These are phyloP conservation scores for Saussurea involucrata DNA, from an alignment of 129 eudicot genomes.

Conservation along the genomic window DNA sequence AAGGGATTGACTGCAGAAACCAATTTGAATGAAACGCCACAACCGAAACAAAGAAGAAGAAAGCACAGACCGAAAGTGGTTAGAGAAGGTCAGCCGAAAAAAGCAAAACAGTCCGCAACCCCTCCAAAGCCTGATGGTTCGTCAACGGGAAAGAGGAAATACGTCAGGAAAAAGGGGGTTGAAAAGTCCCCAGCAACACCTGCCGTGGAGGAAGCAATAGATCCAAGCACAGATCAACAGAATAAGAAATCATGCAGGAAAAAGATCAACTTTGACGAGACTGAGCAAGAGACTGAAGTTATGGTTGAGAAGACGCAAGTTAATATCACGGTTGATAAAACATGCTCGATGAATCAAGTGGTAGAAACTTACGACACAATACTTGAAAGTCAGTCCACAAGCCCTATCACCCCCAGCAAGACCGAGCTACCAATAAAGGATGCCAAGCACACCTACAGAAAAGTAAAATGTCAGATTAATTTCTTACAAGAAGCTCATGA, in stretches of 20 bases:
- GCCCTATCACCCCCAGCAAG: conserved; percentile 28
- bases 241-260: conserved; percentile 51
- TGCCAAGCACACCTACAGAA: conserved; percentile 26
- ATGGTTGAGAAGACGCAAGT: conserved; percentile 15
- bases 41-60: conserved; percentile 64
- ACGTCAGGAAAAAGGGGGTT: conserved; percentile 46
- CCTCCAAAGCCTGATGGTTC: conserved; percentile 26
- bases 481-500: conserved; percentile 58
- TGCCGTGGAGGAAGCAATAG: conserved; percentile 11
- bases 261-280: conserved; percentile 56
- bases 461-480: conserved; percentile 54
- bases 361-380: conserved; percentile 18
- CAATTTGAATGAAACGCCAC: conserved; percentile 60
- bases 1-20: conserved; percentile 39
- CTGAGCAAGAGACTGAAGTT: conserved; percentile 24
- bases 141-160: conserved; percentile 56
- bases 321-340: conserved; percentile 27
- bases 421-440: conserved; percentile 13
- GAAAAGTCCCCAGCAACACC: conserved; percentile 32
- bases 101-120: conserved; percentile 43
- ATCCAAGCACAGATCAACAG: conserved; percentile 14
- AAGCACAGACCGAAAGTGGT: conserved; percentile 89
- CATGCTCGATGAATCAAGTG: conserved; percentile 15
- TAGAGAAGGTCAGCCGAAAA: conserved; percentile 57
- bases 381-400: conserved; percentile 14